A percentile compares a stretch with the other conserved stretches of the same genome.
These are phyloP conservation scores for Talaromyces stipitatus DNA, from an alignment of 495 filamentous ascomycete species.

Conservation along the genomic window DNA sequence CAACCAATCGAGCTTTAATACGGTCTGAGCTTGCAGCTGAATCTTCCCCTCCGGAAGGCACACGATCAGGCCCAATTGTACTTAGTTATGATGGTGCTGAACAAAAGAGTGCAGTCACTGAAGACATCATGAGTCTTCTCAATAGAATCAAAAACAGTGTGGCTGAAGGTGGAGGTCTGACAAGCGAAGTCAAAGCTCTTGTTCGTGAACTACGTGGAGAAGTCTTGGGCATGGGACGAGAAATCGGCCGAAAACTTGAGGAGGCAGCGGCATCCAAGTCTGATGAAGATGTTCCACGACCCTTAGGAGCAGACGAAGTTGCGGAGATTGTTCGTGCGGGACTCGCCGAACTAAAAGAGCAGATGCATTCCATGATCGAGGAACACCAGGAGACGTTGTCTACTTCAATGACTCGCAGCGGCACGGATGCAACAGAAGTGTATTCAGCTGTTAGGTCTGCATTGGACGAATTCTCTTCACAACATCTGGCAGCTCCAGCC, in stretches of 20 bases:
- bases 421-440: slow-evolving; percentile 68
- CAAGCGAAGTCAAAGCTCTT: slow-evolving; percentile 81
- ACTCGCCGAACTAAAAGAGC: slow-evolving; percentile 68
- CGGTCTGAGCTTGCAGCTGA: slow-evolving; percentile 19
- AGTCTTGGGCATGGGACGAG: slow-evolving; percentile 86
- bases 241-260: slow-evolving; percentile 78
- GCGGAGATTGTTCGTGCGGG: slow-evolving; percentile 70
- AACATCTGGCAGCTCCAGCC: slow-evolving; percentile 26
- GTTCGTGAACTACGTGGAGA: slow-evolving; percentile 86
- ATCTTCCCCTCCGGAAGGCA: neutral
- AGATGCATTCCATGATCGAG: slow-evolving; percentile 67
- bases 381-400: slow-evolving; percentile 64
- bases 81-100: neutral
- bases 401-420: slow-evolving; percentile 36
- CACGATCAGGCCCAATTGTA: slow-evolving; percentile 4
- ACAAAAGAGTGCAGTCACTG: slow-evolving; percentile 23
- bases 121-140: slow-evolving; percentile 71
- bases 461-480: slow-evolving; percentile 52
- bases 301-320: slow-evolving; percentile 60
- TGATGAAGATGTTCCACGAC: slow-evolving; percentile 36
- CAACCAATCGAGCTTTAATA: slow-evolving; percentile 53
- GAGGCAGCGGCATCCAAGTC: slow-evolving; percentile 43
- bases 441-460: slow-evolving; percentile 74
- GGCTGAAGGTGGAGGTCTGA: slow-evolving; percentile 73
- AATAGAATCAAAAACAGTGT: slow-evolving; percentile 81